Base-by-base conservation (phyloP, 345 rosid species). In the Euphorbia peplus region DNA sequence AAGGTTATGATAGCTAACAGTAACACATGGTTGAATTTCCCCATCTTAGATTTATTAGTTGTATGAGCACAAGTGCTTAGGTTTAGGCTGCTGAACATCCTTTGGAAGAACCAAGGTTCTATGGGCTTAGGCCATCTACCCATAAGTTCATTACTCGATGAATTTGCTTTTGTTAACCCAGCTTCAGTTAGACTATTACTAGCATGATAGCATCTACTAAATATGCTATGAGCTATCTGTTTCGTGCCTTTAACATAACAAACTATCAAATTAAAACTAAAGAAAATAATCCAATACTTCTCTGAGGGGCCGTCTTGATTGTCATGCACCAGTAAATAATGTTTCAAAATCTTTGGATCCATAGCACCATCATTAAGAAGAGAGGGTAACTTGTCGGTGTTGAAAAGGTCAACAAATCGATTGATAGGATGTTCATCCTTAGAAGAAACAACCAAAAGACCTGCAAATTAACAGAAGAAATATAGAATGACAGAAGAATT, bases 281-380 rank as follows among this genome's bases (percentile, higher is more conserved):
- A 24, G 64, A 47, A 50, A 80, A 68, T 60, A 69, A 32, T 37
- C 51, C 52, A 26, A 68, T 87, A 87, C 99, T 87, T 95, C 83
- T 95, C 97, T 73, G 89, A 77, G 52, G 82, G 68, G 48, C 83
- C 91, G 68, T 85, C 98, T 80, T 88, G 97, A 78, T 87, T 91
- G 78, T 95, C 98, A 75, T 95, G 98, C 78, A 95, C 84, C 76
- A 95, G 83, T 68, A 95, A 73, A 82, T 83, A 92, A 78, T 87
- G 88, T 81, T 87, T 95, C 82, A 88, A 68, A 75, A 90, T 79
- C 79, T 91, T 91, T 64, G 99, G 98, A 79, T 95, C 98, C 96
- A 91, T 90, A 24, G 85, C 83, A 72, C 98, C 96, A 67, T 90
- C 96, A 74, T 84, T 91, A 47, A 93, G 81, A 79, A 91, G 87